Conservation (phyloP, 352 stramenopile species). For the Thalassiosira exigua region DNA sequence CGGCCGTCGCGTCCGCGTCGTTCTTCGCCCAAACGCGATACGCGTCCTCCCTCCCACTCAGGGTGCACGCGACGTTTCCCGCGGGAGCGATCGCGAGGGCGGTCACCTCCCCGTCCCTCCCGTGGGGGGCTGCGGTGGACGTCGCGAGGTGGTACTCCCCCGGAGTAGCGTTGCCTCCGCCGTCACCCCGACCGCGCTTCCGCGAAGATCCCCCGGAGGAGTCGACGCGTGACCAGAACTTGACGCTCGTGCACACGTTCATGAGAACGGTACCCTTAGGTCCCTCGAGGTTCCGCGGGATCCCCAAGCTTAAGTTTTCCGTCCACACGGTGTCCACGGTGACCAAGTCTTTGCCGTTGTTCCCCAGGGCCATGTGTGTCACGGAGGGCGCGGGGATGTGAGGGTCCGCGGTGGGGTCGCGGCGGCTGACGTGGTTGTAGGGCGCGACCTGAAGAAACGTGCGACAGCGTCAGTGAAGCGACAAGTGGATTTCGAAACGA, state of each 20-base stretch:
- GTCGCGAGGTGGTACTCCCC: conserved; percentile 71
- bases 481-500: too few relatives aligned
- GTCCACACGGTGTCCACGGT: conserved; percentile 74
- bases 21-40: conserved; percentile 79
- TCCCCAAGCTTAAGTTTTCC: conserved; percentile 71
- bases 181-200: conserved; percentile 36
- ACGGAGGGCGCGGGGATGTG: conserved; percentile 68
- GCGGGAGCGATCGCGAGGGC: conserved; percentile 57
- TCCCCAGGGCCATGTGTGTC: conserved; percentile 58
- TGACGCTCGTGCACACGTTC: conserved; percentile 71
- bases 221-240: conserved; percentile 72
- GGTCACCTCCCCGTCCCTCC: conserved; percentile 61
- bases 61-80: conserved; percentile 72
- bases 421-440: conserved; percentile 75
- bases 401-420: conserved; percentile 53
- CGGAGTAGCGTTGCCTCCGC: conserved; percentile 44
- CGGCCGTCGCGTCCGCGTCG: not conserved
- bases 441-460: conserved; percentile 61
- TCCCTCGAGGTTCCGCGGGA: conserved; percentile 4
- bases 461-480: too few relatives aligned
- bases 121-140: conserved; percentile 76
- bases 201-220: conserved; percentile 18
- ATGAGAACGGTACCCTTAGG: conserved; percentile 40
- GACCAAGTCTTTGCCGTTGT: conserved; percentile 69
- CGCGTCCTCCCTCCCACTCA: conserved; percentile 76